phyloP scores from a whole-genome alignment of 1,284 basidiomycete genomes.

The Cutaneotrichosporon dermatis region DNA sequence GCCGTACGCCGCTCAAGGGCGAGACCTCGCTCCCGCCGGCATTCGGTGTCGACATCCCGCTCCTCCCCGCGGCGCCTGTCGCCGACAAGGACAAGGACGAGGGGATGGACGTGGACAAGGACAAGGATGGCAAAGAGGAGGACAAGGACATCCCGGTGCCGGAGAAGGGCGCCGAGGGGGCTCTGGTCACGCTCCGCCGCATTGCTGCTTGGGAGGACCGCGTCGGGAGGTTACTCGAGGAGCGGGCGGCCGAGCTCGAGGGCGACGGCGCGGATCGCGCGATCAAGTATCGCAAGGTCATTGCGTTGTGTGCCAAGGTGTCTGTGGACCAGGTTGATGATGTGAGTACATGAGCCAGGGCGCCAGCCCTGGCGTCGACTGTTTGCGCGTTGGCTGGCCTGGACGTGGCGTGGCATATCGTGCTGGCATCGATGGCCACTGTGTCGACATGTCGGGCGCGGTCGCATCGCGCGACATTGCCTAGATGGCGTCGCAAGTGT shows the following conservation, averaged over 20 bases:
- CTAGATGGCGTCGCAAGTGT: no score
- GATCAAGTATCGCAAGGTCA: constrained; percentile 83
- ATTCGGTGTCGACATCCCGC: constrained; percentile 29
- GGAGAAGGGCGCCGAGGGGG: constrained; percentile 49
- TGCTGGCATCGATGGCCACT: no score
- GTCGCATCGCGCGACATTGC: no score
- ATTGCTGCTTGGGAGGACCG: constrained; percentile 76
- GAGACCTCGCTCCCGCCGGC: constrained; percentile 53
- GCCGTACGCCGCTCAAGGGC: constrained; percentile 55
- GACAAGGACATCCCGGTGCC: constrained; percentile 52
- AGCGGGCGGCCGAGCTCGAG: constrained; percentile 64
- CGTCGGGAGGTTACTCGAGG: constrained; percentile 67
- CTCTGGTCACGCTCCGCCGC: constrained; percentile 65
- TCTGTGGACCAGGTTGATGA: constrained; percentile 82
- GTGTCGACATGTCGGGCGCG: no score
- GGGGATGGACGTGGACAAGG: background rate
- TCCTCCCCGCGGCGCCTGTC: constrained; percentile 50
- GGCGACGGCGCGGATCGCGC: constrained; percentile 79
- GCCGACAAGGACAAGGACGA: background rate
- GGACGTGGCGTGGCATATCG: no score
- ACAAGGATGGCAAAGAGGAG: no score
- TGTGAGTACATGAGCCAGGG: constrained; percentile 53
- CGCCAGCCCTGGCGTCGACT: no score
- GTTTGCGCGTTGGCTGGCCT: background rate
- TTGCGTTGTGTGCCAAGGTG: constrained; percentile 82